Base-by-base conservation (phyloP, 1,284 basidiomycete species). In the Rhodotorula sp. region DNA sequence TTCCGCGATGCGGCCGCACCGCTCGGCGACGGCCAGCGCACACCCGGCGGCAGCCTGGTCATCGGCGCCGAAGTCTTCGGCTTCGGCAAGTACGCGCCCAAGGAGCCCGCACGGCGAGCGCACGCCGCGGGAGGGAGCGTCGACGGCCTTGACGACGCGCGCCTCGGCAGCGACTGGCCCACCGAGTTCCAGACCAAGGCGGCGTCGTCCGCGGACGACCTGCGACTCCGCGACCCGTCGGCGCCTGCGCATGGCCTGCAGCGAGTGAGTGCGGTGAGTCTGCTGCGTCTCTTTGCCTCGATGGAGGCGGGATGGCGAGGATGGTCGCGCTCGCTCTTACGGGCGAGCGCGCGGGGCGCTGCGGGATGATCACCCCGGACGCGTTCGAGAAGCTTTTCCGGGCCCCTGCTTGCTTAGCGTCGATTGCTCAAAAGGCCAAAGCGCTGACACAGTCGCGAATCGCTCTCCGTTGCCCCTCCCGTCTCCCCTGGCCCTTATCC, bases 51-150 rank as follows among this genome's bases (percentile, higher is more conserved):
- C 5, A 65, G 61, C 21, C 56, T 77, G 22, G 75, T 73, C 12
- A 67, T 77, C 36, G 75, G 75, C 12, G 67, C 66, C 32, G 75
- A 77, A 51, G 63, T 77, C 15, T 77, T 77, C 46, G 75, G 75
- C 13, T 76, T 76, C 44, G 75, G 75, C 41, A 61, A 61, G 46
- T 51, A 62, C 36, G 54, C 64, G 46, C 68, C 64, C 29, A 69
- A 70, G 54, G 67, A 70, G 58, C 36, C 61, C 39, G 63, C 53
- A 32, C 53, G 53, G 32, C 29, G 53, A 15, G 32, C 34, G 32
- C 29, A 54, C 32, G 53, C 21, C 19, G 29, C 32, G 21, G 53
- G 29, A 6, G 61, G 53, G 1, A 55, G 51, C 7, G 39, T 63
- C 27, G 61, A 63, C 27, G 61, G 61, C 13, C 32, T 63, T 15